Conservation (phyloP, 2,329 filamentous ascomycete species). For the Ilyonectria robusta region DNA sequence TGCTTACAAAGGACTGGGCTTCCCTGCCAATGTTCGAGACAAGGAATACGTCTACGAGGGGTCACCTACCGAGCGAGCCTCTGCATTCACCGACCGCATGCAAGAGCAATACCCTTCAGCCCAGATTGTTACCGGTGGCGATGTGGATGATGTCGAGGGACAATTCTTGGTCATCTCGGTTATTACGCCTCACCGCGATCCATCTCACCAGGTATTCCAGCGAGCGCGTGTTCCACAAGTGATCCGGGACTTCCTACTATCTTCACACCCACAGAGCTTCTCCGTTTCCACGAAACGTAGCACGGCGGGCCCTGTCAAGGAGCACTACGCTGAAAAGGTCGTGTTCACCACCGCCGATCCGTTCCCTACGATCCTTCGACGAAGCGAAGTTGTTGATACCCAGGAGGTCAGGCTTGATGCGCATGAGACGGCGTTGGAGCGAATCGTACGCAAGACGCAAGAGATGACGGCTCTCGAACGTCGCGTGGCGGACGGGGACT, state of each 20-base stretch:
- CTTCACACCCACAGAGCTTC: conserved; percentile 83
- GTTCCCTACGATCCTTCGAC: conserved; percentile 91
- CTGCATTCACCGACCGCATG: conserved; percentile 90
- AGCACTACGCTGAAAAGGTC: conserved; percentile 86
- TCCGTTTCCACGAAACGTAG: conserved; percentile 81
- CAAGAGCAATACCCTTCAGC: conserved; percentile 91
- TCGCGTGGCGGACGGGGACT: conserved; percentile 79
- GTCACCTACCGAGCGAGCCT: conserved; percentile 80
- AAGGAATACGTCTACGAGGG: conserved; percentile 96
- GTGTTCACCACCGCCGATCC: conserved; percentile 86
- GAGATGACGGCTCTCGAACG: conserved; percentile 86
- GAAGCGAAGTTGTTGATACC: conserved; percentile 84
- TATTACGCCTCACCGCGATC: conserved; percentile 85
- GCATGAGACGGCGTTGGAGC: conserved; percentile 90
- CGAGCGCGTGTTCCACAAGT: conserved; percentile 86
- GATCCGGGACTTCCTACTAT: conserved; percentile 88
- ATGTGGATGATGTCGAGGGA: conserved; percentile 86
- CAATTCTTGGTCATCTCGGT: conserved; percentile 89
- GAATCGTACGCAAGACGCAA: conserved; percentile 90
- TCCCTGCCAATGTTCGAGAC: conserved; percentile 84
- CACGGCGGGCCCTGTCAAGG: conserved; percentile 76
- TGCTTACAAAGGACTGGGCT: conserved; percentile 89
- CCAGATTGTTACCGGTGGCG: conserved; percentile 79
- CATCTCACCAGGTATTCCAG: conserved; percentile 88
- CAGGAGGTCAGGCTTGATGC: conserved; percentile 78